Evolutionary conservation across 805 yeast species (phyloP).

Genomic region (Naumovozyma baii): DNA sequence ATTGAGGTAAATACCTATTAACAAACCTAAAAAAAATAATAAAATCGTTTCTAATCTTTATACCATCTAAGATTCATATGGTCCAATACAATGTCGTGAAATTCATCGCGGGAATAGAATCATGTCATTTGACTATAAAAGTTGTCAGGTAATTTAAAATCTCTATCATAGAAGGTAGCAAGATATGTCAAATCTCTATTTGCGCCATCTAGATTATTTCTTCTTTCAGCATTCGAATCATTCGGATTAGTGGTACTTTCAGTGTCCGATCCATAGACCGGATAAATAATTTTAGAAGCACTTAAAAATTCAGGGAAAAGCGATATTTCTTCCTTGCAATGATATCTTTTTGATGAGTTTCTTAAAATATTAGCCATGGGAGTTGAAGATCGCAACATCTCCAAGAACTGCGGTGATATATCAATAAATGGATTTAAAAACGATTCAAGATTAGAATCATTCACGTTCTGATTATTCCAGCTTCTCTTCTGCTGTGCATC

Average conservation of each 20-base stretch:
- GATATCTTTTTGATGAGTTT: neutral
- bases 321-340: neutral
- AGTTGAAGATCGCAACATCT: slow-evolving; percentile 4
- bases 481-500: neutral
- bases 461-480: slow-evolving; percentile 2
- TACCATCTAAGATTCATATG: no score
- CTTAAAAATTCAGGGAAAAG: neutral
- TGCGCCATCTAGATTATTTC: neutral
- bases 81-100: no score
- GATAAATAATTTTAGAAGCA: neutral
- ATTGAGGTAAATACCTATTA: no score
- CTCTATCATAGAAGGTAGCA: neutral
- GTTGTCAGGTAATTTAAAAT: neutral
- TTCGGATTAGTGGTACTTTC: neutral
- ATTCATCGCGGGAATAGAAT: no score
- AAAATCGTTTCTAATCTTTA: no score
- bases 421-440: slow-evolving; percentile 2
- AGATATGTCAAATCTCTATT: neutral
- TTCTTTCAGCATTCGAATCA: neutral
- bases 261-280: neutral
- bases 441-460: neutral
- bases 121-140: neutral
- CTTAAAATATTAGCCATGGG: slow-evolving; percentile 1
- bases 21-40: no score
- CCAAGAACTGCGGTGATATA: slow-evolving; percentile 6